Conservation (phyloP, 2,329 filamentous ascomycete genomes). For the Xylariaceae sp. region DNA sequence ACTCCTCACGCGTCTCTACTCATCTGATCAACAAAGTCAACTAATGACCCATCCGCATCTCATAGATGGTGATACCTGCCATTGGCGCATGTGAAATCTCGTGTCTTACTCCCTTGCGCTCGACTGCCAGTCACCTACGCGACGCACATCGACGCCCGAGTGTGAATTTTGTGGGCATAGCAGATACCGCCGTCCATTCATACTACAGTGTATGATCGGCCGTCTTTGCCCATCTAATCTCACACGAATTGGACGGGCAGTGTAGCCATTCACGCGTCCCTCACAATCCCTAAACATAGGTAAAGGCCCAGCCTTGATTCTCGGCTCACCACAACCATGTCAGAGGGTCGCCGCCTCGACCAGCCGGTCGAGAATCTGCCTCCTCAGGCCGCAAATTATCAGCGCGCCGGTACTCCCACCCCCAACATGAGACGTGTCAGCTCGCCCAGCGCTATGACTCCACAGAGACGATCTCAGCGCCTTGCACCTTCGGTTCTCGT, state of each 20-base stretch:
- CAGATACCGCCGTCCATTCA: neutral
- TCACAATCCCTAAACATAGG: neutral
- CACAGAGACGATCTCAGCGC: conserved; percentile 29
- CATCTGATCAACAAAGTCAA: neutral
- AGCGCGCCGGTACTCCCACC: conserved; percentile 22
- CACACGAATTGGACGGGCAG: neutral
- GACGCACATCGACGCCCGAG: neutral
- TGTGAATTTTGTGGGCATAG: neutral
- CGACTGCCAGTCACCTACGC: neutral
- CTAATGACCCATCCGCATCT: neutral
- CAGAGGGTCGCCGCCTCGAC: conserved; percentile 8
- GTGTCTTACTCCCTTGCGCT: neutral
- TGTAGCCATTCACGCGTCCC: neutral
- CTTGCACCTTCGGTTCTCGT: conserved; percentile 30
- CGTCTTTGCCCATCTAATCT: neutral
- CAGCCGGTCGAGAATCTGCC: conserved; percentile 3
- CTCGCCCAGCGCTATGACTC: neutral
- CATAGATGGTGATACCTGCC: neutral
- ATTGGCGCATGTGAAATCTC: neutral
- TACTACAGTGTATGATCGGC: neutral
- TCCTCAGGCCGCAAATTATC: conserved; percentile 4
- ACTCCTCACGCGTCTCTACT: neutral
- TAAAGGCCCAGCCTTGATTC: neutral
- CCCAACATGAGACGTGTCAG: conserved; percentile 14
- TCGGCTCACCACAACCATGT: conserved; percentile 5